Evolutionary conservation across 306 rosid genomes (phyloP).

Genomic region (Cucurbita argyrosperma): DNA sequence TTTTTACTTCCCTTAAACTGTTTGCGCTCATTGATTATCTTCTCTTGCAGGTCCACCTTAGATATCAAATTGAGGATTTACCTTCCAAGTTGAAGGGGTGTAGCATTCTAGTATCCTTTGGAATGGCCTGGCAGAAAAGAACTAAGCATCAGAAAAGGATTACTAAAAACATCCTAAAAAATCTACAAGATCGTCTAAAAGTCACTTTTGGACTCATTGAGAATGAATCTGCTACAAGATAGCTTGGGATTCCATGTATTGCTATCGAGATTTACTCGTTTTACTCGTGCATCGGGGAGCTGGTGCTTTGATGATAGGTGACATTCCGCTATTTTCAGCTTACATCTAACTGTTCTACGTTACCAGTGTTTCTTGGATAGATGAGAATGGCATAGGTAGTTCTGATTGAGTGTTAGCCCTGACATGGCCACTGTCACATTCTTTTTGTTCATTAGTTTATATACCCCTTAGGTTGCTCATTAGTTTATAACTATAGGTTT

Average conservation of each 20-base stretch:
- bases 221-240: slow-evolving; percentile 42
- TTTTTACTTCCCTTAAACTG: not conserved
- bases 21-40: slow-evolving; percentile 7
- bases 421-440: not conserved
- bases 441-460: not conserved
- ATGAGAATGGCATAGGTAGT: not conserved
- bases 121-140: slow-evolving; percentile 82
- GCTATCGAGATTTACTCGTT: not conserved
- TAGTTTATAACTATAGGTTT: not conserved
- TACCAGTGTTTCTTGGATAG: too few species aligned
- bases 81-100: slow-evolving; percentile 40
- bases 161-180: slow-evolving; percentile 53
- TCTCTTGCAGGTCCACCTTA: slow-evolving; percentile 60
- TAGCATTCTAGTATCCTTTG: slow-evolving; percentile 47
- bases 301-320: not conserved
- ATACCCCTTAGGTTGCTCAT: not conserved
- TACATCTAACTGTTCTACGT: not conserved
- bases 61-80: slow-evolving; percentile 64
- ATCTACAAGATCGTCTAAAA: slow-evolving; percentile 36
- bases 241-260: slow-evolving; percentile 4
- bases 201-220: slow-evolving; percentile 35
- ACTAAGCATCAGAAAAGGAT: slow-evolving; percentile 66
- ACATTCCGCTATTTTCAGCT: not conserved
- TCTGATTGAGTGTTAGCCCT: not conserved
- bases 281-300: not conserved